Base-by-base conservation (phyloP, 305 asterid species). In the Euphrasia arctica region DNA sequence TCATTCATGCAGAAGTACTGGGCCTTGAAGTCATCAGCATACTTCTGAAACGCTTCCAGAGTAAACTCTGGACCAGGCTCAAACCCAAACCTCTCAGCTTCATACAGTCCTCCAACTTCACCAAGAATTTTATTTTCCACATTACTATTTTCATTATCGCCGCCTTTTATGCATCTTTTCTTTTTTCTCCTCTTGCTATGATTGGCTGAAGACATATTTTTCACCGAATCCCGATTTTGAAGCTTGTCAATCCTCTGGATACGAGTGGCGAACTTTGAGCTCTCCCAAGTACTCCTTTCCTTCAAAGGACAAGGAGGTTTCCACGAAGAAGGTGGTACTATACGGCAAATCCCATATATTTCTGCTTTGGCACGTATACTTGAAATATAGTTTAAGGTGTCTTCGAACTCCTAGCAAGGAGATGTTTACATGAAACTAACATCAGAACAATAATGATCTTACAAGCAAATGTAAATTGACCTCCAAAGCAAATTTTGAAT, bases 281-380 rank as follows among this genome's bases (percentile, higher is more conserved):
- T 65, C 64, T 81, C 85, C 96, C 96, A 89, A 9, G 55, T 50
- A 67, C 64, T 62, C 63, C 39, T 79, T 65, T 81, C 95, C 80
- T 75, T 83, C 36, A 89, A 72, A 61, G 87, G 90, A 56, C 88
- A 89, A 52, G 92, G 95, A 72, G 95, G 90, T 77, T 81, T 89
- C 96, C 95, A 89, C 45, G 95, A 86, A 50, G 88, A 77, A 62
- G 96, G 96, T 54, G 95, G 92, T 51, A 89, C 92, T 59, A 89
- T 89, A 68, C 96, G 95, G 75, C 96, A 89, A 66, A 89, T 89
- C 29, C 96, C 96, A 71, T 84, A 84, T 25, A 43, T 54, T 79
- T 89, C 96, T 75, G 96, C 96, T 78, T 79, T 70, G 9, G 80
- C 9, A 11, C 95, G 90, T 70, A 89, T 86, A 58, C 90, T 84